Evolutionary conservation across 1,284 basidiomycete species (phyloP).

Genomic region (Cryptococcus neoformans): DNA sequence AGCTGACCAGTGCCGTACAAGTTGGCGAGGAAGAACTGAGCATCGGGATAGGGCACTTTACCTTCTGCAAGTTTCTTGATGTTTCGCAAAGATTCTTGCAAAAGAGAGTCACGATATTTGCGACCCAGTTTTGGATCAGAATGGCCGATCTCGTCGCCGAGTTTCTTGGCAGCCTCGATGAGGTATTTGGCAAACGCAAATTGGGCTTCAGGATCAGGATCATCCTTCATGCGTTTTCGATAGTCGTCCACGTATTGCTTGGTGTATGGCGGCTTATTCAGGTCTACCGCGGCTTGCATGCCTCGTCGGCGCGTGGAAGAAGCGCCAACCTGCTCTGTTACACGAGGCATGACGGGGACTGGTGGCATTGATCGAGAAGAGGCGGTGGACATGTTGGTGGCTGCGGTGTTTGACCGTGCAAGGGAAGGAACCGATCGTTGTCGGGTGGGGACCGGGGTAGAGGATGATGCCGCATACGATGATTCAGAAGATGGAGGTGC

Average conservation of each 20-base stretch:
- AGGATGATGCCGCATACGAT: constrained; percentile 24
- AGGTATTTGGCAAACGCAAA: constrained; percentile 97
- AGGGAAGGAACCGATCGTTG: constrained; percentile 31
- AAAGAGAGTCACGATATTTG: constrained; percentile 89
- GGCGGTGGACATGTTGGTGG: constrained; percentile 35
- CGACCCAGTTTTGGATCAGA: constrained; percentile 52
- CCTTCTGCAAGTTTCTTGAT: constrained; percentile 68
- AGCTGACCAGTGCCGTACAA: constrained; percentile 94
- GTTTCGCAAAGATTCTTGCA: constrained; percentile 81
- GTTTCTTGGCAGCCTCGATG: constrained; percentile 96
- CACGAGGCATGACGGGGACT: constrained; percentile 13
- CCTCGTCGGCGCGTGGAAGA: constrained; percentile 51
- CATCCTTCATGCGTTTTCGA: constrained; percentile 91
- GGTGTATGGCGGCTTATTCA: constrained; percentile 82
- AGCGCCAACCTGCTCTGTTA: constrained; percentile 54
- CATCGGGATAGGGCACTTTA: constrained; percentile 80
- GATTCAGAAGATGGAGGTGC: constrained; percentile 41
- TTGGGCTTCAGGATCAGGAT: constrained; percentile 98
- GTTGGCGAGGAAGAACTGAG: constrained; percentile 99
- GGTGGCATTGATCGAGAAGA: constrained; percentile 22
- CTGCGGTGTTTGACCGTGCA: constrained; percentile 41
- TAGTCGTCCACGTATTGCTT: constrained; percentile 98
- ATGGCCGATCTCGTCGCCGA: constrained; percentile 72
- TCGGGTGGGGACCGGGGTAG: constrained; percentile 15
- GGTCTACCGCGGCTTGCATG: constrained; percentile 69